Evolutionary conservation across 805 yeast genomes (phyloP).

Genomic region (Saturnispora zaruensis): DNA sequence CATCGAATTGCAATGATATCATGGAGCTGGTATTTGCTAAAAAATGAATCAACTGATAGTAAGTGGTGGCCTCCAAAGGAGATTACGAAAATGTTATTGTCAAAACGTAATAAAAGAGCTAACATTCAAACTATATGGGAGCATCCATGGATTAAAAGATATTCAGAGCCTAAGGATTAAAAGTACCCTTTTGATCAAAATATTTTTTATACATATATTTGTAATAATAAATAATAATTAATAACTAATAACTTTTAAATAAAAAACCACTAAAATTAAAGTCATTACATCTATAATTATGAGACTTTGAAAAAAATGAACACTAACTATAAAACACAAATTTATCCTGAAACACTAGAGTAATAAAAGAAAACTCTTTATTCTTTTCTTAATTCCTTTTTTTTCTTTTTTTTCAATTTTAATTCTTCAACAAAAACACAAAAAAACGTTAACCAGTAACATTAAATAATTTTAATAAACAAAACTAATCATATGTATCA

Average conservation of each 20-base stretch:
- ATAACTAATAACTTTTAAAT: neutral
- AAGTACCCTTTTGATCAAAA: neutral
- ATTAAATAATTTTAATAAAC: neutral
- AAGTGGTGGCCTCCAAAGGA: slow-evolving; percentile 33
- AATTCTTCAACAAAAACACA: slow-evolving; percentile 2
- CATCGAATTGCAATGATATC: slow-evolving; percentile 88
- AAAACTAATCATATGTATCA: neutral
- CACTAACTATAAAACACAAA: neutral
- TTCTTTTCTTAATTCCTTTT: neutral
- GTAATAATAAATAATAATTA: neutral
- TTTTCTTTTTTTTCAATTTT: neutral
- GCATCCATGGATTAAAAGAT: slow-evolving; percentile 28
- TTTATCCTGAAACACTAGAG: neutral
- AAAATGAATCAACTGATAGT: slow-evolving; percentile 22
- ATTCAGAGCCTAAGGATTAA: neutral
- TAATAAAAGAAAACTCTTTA: neutral
- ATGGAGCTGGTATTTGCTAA: slow-evolving; percentile 72
- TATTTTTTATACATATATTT: neutral
- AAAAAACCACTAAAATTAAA: neutral
- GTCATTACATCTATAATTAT: neutral
- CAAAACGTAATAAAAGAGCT: slow-evolving; percentile 32
- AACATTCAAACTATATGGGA: slow-evolving; percentile 10
- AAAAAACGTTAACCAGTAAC: neutral
- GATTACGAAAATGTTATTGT: slow-evolving; percentile 42
- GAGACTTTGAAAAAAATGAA: neutral